Evolutionary conservation across 306 rosid genomes (phyloP), one percentile per base, ranked within the genome.

Genomic region (Notholithocarpus densiflorus): DNA sequence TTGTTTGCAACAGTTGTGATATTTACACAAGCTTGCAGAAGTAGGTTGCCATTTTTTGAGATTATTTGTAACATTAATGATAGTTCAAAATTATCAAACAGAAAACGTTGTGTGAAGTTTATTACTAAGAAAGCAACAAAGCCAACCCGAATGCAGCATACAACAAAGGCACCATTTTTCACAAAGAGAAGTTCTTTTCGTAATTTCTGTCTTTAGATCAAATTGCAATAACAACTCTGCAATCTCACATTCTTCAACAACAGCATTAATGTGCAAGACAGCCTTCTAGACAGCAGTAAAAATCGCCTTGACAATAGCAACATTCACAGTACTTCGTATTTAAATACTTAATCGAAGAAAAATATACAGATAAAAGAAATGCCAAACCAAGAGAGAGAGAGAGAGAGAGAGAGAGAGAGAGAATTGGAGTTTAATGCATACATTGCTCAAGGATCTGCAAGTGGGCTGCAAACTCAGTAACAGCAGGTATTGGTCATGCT

Each of bases 181-280:
- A 95, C 99, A 82, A 93, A 95, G 59, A 93, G 96, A 72, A 89
- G 71, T 78, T 84, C 89, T 95, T 75, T 90, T 96, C 88, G 88
- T 84, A 48, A 92, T 80, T 91, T 96, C 88, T 24, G 98, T 91
- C 96, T 86, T 96, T 18, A 92, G 89, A 86, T 96, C 99, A 73
- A 96, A 89, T 91, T 96, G 96, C 53, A 92, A 90, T 13, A 93
- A 60, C 76, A 96, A 88, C 81, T 96, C 97, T 51, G 93, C 93
- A 77, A 96, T 93, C 87, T 96, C 99, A 83, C 99, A 96, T 83
- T 96, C 99, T 86, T 96, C 99, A 53, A 96, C n/a, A n/a, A n/a
- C n/a, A n/a, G n/a, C n/a, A n/a, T n/a, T n/a, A n/a, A n/a, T n/a
- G n/a, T n/a, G n/a, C n/a, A n/a, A n/a, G n/a, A n/a, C n/a, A n/a